Evolutionary conservation across 106 monocot species (phyloP).

Genomic region (Platanthera zijinensis): DNA sequence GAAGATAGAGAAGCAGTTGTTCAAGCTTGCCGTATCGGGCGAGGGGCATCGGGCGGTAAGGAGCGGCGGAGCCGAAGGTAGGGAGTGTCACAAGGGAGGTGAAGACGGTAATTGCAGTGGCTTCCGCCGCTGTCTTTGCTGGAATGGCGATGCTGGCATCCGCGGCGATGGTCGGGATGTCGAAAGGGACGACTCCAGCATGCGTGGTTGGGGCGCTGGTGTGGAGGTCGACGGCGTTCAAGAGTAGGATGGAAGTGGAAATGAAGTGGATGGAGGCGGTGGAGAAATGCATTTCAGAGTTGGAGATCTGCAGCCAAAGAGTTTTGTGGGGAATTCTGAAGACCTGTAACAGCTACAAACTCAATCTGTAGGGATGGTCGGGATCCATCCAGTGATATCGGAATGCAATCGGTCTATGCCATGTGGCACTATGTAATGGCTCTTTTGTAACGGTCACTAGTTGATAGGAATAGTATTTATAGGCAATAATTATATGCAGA

Average conservation of each 20-base stretch:
- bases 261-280: slow-evolving; percentile 27
- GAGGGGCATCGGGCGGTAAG: slow-evolving; percentile 6
- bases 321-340: slow-evolving; percentile 43
- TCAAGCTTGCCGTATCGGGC: slow-evolving; percentile 19
- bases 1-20: slow-evolving; percentile 52
- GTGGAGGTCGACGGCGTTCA: slow-evolving; percentile 15
- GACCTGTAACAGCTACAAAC: no score
- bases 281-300: slow-evolving; percentile 32
- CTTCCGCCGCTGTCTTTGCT: slow-evolving; percentile 22
- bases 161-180: slow-evolving; percentile 3
- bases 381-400: no score
- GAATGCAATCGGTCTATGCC: no score
- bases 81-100: slow-evolving; percentile 8
- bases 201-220: slow-evolving; percentile 14
- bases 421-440: no score
- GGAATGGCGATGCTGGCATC: slow-evolving; percentile 17
- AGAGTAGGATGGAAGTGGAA: slow-evolving; percentile 5
- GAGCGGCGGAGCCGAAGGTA: slow-evolving; percentile 16
- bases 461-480: no score
- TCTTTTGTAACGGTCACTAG: no score
- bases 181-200: neutral
- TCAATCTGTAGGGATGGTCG: no score
- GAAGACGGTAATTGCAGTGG: slow-evolving; percentile 13
- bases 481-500: no score
- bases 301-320: slow-evolving; percentile 39